Conservation (phyloP, 495 filamentous ascomycete species). For the Penicillium taxi region DNA sequence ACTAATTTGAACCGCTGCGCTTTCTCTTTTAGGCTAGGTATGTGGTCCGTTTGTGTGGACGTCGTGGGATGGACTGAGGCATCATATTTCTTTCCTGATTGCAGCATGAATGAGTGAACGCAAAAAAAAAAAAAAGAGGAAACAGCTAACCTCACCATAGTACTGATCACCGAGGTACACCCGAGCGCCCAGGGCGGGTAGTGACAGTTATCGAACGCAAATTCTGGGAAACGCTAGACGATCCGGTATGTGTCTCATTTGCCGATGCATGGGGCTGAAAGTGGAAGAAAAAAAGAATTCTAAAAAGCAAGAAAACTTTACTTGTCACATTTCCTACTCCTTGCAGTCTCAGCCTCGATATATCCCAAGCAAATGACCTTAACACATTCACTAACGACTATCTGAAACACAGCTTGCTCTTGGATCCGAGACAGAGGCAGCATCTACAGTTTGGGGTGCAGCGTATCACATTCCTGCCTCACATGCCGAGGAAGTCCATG, state of each 20-base stretch:
- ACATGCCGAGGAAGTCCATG: slow-evolving; percentile 70
- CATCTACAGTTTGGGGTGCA: slow-evolving; percentile 74
- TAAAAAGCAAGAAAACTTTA: too few species aligned
- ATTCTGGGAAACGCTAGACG: slow-evolving; percentile 72
- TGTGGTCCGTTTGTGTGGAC: too few species aligned
- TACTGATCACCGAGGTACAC: slow-evolving; percentile 92
- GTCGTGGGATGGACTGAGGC: too few species aligned
- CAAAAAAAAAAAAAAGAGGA: not conserved
- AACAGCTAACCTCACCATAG: slow-evolving; percentile 24
- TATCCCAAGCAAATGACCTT: too few species aligned
- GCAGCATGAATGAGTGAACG: too few species aligned
- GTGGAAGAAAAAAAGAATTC: too few species aligned
- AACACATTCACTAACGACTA: not conserved
- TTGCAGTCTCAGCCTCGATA: too few species aligned
- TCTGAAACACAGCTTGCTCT: slow-evolving; percentile 22
- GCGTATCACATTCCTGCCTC: slow-evolving; percentile 78
- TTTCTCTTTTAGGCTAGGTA: slow-evolving; percentile 29
- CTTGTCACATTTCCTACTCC: too few species aligned
- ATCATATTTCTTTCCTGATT: too few species aligned
- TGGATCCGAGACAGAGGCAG: slow-evolving; percentile 34
- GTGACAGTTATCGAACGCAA: slow-evolving; percentile 80
- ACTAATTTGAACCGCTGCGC: slow-evolving; percentile 8
- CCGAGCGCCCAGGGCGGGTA: slow-evolving; percentile 76
- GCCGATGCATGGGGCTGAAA: too few species aligned
- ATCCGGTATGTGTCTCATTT: slow-evolving; percentile 38